Conservation (phyloP, 192 early-diverging fungal genomes). For the Backusella morwellensis region DNA sequence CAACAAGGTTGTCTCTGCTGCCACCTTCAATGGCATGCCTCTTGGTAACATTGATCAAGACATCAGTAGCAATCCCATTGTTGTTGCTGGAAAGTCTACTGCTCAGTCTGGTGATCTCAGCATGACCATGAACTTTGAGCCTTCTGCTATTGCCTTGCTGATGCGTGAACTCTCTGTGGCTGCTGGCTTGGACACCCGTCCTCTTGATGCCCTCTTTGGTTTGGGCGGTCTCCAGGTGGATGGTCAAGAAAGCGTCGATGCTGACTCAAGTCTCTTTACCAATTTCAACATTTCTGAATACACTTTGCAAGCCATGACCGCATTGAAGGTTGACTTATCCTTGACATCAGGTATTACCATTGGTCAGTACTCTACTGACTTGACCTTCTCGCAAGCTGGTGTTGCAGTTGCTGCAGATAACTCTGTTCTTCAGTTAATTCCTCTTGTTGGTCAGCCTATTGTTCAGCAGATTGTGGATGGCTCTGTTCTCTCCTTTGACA, state of each 20-base stretch:
- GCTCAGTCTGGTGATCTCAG: constrained; percentile 27
- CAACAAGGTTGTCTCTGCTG: constrained; percentile 43
- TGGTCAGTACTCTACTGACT: too few relatives aligned
- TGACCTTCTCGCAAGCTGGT: too few relatives aligned
- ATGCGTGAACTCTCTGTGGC: constrained; percentile 43
- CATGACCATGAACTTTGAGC: constrained; percentile 52
- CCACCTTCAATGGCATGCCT: constrained; percentile 38
- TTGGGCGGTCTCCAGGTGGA: constrained; percentile 38
- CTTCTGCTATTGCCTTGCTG: constrained; percentile 44
- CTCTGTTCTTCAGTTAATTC: too few relatives aligned
- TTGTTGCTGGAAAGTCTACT: constrained; percentile 40
- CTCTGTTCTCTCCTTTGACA: too few relatives aligned
- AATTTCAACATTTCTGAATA: too few relatives aligned
- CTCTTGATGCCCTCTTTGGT: constrained; percentile 35
- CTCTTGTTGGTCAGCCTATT: too few relatives aligned
- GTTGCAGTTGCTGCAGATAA: too few relatives aligned
- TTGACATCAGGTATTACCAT: too few relatives aligned
- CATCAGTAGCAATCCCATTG: constrained; percentile 41
- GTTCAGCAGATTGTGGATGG: too few relatives aligned
- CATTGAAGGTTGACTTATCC: too few relatives aligned
- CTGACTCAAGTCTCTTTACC: too few relatives aligned
- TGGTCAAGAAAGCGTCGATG: constrained; percentile 28
- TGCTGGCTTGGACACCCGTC: constrained; percentile 42
- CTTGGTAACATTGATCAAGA: constrained; percentile 49
- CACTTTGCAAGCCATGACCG: too few relatives aligned